These are phyloP conservation scores for Eimeria brunetti DNA, from an alignment of 169 alveolate genomes.

Conservation along the genomic window DNA sequence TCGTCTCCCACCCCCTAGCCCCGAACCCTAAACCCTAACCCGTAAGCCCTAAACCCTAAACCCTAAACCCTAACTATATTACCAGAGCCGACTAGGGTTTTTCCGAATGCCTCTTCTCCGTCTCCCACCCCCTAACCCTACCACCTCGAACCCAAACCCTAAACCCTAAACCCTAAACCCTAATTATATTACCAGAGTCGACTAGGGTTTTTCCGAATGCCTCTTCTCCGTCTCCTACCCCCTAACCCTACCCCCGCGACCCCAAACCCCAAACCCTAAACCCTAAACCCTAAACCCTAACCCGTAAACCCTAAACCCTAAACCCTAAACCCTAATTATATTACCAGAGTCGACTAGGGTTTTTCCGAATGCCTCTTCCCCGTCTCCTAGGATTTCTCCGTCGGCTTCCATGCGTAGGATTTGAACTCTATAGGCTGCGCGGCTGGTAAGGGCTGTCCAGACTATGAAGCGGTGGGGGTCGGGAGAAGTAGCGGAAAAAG, in stretches of 20 bases:
- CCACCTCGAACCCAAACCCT: background rate
- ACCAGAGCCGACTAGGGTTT: slow-evolving; percentile 69
- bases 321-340: background rate
- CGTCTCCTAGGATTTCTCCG: slow-evolving; percentile 46
- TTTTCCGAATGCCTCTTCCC: slow-evolving; percentile 29
- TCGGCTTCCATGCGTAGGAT: slow-evolving; percentile 53
- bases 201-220: slow-evolving; percentile 62
- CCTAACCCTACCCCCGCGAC: too few species aligned
- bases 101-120: slow-evolving; percentile 31
- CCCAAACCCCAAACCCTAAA: slow-evolving; percentile 1
- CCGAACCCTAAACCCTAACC: too few species aligned
- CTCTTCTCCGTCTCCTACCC: slow-evolving; percentile 5
- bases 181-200: slow-evolving; percentile 32
- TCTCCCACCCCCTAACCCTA: too few species aligned
- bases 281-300: background rate
- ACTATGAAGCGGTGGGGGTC: background rate
- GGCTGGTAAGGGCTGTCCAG: slow-evolving; percentile 48
- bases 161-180: slow-evolving; percentile 6
- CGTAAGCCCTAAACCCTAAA: background rate
- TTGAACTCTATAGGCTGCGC: slow-evolving; percentile 48
- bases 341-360: slow-evolving; percentile 73
- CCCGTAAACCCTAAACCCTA: background rate
- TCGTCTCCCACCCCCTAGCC: background rate
- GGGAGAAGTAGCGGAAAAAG: background rate
- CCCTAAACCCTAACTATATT: background rate